These are phyloP conservation scores for Phaeomoniella chlamydospora DNA, from an alignment of 2,329 filamentous ascomycete species.

Conservation along the genomic window DNA sequence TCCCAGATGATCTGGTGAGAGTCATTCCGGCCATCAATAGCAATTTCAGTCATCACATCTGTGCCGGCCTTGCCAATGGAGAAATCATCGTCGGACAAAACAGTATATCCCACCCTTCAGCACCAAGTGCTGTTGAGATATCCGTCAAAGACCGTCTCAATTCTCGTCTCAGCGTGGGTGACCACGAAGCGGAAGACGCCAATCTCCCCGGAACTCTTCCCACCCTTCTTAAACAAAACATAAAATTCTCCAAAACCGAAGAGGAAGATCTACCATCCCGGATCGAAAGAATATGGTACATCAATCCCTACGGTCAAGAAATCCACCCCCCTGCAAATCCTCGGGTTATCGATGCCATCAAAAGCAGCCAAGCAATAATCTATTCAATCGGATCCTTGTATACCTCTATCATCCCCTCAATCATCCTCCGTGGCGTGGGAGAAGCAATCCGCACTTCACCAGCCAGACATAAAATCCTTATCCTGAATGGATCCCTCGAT, in stretches of 20 bases:
- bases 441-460: constrained; percentile 40
- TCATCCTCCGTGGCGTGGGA: constrained; percentile 66
- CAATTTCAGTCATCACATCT: constrained; percentile 92
- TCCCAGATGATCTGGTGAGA: constrained; percentile 54
- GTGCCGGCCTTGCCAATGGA: constrained; percentile 63
- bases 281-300: constrained; percentile 84
- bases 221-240: constrained; percentile 64
- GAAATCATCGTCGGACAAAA: constrained; percentile 80
- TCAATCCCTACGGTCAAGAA: constrained; percentile 96
- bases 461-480: constrained; percentile 57
- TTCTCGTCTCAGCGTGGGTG: constrained; percentile 20
- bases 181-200: constrained; percentile 23
- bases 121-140: constrained; percentile 35
- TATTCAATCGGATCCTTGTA: constrained; percentile 93
- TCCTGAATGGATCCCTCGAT: constrained; percentile 72
- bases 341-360: constrained; percentile 57
- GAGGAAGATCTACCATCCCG: constrained; percentile 67
- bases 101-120: constrained; percentile 73
- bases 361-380: constrained; percentile 52
- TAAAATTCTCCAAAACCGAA: constrained; percentile 64
- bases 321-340: constrained; percentile 76
- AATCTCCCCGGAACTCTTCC: constrained; percentile 53
- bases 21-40: constrained; percentile 87
- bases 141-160: constrained; percentile 12
- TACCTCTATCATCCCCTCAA: constrained; percentile 71